Base-by-base conservation (phyloP, 1,139 yeast genomes). In the Pichia sp. region DNA sequence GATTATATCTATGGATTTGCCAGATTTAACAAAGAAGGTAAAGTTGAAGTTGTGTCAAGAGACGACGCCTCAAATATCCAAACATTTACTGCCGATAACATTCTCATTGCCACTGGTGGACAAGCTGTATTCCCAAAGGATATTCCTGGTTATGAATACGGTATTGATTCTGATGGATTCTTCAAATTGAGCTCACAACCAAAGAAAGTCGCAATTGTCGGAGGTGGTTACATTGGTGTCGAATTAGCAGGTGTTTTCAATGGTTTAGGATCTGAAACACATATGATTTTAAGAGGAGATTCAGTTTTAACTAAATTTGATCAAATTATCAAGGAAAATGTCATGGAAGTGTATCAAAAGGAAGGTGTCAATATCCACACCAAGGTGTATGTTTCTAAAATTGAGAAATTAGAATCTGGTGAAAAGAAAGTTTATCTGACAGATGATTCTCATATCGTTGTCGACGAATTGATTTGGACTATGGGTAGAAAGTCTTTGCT, bases 221-320 rank as follows among this genome's bases (percentile, higher is more conserved):
- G 99, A 55, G 97, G 97, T 36, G 99, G 99, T 40, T 92, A 92
- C 69, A 92, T 92, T 63, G 97, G 96, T 47, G 85, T 88, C 41
- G 99, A 92, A 67, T 75, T 92, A 46, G 85, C 97, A 4, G 98
- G 98, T 52, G 87, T 92, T 40, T 92, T 92, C 77, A 74, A 83
- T 52, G 87, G 88, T 33, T 73, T 92, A 50, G 95, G 95, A 11
- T 64, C 90, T n/a, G 87, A 92, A 55, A 83, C 95, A 41, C 90
- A 85, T 62, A 65, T 92, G 64, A 77, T 90, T 50, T 85, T 92
- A 51, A 81, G 99, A 68, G 95, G 95, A 55, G 92, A 88, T 50
- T 81, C 90, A 5, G 90, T 92, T 34, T 73, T 92, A 63, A 79
- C 97, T 63, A 74, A 83, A 48, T 92, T 94, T 62, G 99, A 92